These are phyloP conservation scores for Nemania sp. DNA, from an alignment of 2,329 filamentous ascomycete species.

Conservation along the genomic window DNA sequence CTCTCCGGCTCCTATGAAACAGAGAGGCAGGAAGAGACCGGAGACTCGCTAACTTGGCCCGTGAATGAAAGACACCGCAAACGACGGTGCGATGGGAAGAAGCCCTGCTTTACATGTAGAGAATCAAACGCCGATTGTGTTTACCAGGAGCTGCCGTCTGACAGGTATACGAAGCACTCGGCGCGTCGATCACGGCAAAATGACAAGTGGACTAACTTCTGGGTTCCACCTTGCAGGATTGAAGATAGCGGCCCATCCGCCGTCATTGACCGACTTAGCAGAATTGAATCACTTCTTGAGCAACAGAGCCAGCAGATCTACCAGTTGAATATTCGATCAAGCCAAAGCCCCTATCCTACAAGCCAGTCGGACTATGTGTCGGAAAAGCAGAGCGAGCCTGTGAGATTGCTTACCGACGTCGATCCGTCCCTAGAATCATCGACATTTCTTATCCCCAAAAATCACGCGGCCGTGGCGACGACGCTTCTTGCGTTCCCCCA, in stretches of 20 bases:
- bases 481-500: slow-evolving; percentile 42
- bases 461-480: slow-evolving; percentile 40
- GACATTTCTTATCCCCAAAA: slow-evolving; percentile 43
- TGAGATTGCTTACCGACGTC: slow-evolving; percentile 27
- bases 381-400: slow-evolving; percentile 30
- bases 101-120: slow-evolving; percentile 44
- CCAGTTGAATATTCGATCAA: slow-evolving; percentile 34
- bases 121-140: slow-evolving; percentile 45
- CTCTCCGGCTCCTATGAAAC: neutral
- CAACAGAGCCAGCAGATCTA: slow-evolving; percentile 39
- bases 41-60: slow-evolving; percentile 23
- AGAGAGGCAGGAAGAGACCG: too few species aligned
- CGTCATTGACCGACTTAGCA: slow-evolving; percentile 43
- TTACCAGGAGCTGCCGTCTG: slow-evolving; percentile 45
- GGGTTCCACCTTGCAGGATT: slow-evolving; percentile 31
- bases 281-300: slow-evolving; percentile 43
- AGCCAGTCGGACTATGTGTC: slow-evolving; percentile 34
- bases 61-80: slow-evolving; percentile 40
- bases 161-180: slow-evolving; percentile 31
- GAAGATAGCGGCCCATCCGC: slow-evolving; percentile 41
- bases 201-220: slow-evolving; percentile 10
- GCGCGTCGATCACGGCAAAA: neutral
- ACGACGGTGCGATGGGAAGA: slow-evolving; percentile 44
- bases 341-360: slow-evolving; percentile 29
- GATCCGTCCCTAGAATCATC: slow-evolving; percentile 37